Conservation (phyloP, 2,329 filamentous ascomycete genomes). For the Fusarium concolor region DNA sequence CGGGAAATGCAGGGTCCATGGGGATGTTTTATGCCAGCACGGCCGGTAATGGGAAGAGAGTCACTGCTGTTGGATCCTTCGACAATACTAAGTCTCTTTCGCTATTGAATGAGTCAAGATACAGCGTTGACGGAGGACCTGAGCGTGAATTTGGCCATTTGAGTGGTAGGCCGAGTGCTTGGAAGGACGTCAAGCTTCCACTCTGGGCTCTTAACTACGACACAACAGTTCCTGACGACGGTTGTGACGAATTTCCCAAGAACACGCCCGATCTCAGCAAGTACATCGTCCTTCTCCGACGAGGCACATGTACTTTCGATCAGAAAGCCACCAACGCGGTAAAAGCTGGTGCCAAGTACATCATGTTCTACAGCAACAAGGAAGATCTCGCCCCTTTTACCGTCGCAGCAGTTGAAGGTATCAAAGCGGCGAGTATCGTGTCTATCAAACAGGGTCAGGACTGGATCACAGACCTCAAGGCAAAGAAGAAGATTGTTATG, state of each 20-base stretch:
- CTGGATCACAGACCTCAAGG: conserved; percentile 59
- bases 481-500: conserved; percentile 57
- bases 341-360: conserved; percentile 67
- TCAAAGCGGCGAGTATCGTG: conserved; percentile 57
- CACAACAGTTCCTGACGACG: conserved; percentile 60
- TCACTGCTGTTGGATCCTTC: conserved; percentile 62
- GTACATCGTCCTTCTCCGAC: conserved; percentile 69
- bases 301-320: conserved; percentile 67
- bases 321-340: conserved; percentile 65
- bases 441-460: conserved; percentile 54
- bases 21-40: conserved; percentile 64
- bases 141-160: conserved; percentile 57
- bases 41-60: conserved; percentile 60
- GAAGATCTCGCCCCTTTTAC: conserved; percentile 51
- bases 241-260: conserved; percentile 63
- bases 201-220: conserved; percentile 64
- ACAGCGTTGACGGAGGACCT: conserved; percentile 52
- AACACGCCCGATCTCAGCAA: conserved; percentile 67
- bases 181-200: conserved; percentile 59
- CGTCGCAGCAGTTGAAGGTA: conserved; percentile 46
- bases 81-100: conserved; percentile 59
- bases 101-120: conserved; percentile 57
- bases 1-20: conserved; percentile 60
- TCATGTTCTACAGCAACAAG: conserved; percentile 71
- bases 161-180: conserved; percentile 55